These are phyloP conservation scores for Saccharomycopsis babjevae DNA, from an alignment of 805 yeast species.

Conservation along the genomic window DNA sequence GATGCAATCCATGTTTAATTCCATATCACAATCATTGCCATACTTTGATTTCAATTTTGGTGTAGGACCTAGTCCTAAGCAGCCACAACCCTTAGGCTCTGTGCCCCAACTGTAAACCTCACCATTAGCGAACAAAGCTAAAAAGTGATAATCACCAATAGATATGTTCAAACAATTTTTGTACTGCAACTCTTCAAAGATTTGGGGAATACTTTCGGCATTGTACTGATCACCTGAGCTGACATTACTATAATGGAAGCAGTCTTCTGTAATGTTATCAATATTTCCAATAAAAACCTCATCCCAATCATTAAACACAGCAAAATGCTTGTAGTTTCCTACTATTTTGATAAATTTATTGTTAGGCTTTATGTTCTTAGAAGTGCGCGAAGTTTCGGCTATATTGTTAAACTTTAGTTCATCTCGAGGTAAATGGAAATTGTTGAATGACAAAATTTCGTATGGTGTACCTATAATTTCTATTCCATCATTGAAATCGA, in stretches of 20 bases:
- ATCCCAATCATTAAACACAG: constrained; percentile 44
- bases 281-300: constrained; percentile 10
- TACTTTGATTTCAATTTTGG: constrained; percentile 19
- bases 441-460: constrained; percentile 26
- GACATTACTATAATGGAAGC: constrained; percentile 28
- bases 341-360: constrained; percentile 39
- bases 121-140: constrained; percentile 55
- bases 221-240: background rate
- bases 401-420: background rate
- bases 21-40: constrained; percentile 20
- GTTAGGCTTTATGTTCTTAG: background rate
- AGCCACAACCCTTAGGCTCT: constrained; percentile 54
- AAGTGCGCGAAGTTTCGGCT: background rate
- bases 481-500: constrained; percentile 20
- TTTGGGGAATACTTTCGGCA: constrained; percentile 23
- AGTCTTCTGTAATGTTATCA: constrained; percentile 3
- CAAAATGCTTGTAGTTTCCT: constrained; percentile 46
- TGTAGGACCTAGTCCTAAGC: constrained; percentile 51
- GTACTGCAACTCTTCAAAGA: constrained; percentile 35
- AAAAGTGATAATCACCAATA: constrained; percentile 61
- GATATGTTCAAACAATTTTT: constrained; percentile 43
- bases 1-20: constrained; percentile 22
- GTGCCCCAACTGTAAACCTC: constrained; percentile 56
- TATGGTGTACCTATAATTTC: constrained; percentile 11
- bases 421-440: constrained; percentile 23